Conservation (phyloP, 2,329 filamentous ascomycete species). For the Sordariomycetes sp. region DNA sequence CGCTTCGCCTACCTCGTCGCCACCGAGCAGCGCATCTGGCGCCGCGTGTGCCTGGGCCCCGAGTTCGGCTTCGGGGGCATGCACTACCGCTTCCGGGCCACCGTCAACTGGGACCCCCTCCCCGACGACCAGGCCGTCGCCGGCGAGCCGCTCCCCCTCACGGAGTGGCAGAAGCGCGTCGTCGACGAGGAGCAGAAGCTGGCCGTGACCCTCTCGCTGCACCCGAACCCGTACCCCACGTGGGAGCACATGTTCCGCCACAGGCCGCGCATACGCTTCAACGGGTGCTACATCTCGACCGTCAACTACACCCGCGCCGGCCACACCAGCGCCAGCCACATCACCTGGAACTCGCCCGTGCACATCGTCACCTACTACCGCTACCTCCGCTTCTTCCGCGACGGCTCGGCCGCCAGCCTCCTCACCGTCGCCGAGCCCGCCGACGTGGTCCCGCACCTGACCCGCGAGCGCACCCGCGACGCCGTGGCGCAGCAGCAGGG, state of each 20-base stretch:
- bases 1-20: constrained; percentile 74
- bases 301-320: constrained; percentile 90
- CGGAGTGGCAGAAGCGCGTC: constrained; percentile 16
- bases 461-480: constrained; percentile 62
- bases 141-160: constrained; percentile 8
- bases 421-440: constrained; percentile 70
- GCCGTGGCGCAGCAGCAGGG: constrained; percentile 42
- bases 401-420: constrained; percentile 73
- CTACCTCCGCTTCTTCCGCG: constrained; percentile 88
- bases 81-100: constrained; percentile 67
- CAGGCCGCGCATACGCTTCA: constrained; percentile 83
- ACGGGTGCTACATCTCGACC: constrained; percentile 91
- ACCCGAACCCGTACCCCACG: constrained; percentile 34
- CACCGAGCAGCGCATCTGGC: constrained; percentile 83
- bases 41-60: constrained; percentile 55
- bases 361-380: constrained; percentile 98
- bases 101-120: constrained; percentile 44
- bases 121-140: constrained; percentile 18
- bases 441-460: constrained; percentile 82
- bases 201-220: constrained; percentile 26
- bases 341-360: constrained; percentile 72
- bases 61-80: constrained; percentile 75
- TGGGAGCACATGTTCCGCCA: constrained; percentile 66
- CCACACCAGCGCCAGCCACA: constrained; percentile 54
- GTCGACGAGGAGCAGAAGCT: constrained; percentile 11